Evolutionary conservation across 2,329 filamentous ascomycete genomes (phyloP).

Genomic region (Cadophora luteo-olivacea): DNA sequence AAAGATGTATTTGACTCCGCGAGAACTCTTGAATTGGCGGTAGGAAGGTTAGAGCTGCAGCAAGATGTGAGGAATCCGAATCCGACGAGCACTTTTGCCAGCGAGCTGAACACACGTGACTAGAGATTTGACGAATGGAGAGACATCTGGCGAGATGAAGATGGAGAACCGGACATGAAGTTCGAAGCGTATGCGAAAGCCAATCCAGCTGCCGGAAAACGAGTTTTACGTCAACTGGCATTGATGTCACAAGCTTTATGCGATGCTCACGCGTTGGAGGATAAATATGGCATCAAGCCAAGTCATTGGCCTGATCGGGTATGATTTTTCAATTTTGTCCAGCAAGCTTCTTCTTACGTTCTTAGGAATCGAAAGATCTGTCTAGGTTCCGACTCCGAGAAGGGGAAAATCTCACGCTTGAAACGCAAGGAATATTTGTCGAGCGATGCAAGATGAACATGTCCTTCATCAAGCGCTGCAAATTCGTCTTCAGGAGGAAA

Average conservation of each 20-base stretch:
- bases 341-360: no score
- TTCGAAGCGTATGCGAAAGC: slow-evolving; percentile 38
- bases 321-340: neutral
- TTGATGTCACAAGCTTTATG: slow-evolving; percentile 36
- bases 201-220: slow-evolving; percentile 32
- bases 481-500: slow-evolving; percentile 37
- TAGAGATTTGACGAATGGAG: slow-evolving; percentile 40
- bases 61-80: slow-evolving; percentile 32
- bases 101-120: slow-evolving; percentile 31
- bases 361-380: slow-evolving; percentile 38
- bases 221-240: slow-evolving; percentile 34
- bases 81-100: neutral
- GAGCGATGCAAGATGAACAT: slow-evolving; percentile 38
- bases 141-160: slow-evolving; percentile 38
- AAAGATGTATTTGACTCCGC: slow-evolving; percentile 37
- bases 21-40: slow-evolving; percentile 31
- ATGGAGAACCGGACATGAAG: slow-evolving; percentile 35
- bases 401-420: slow-evolving; percentile 36
- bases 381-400: slow-evolving; percentile 32
- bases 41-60: slow-evolving; percentile 39
- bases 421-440: slow-evolving; percentile 36
- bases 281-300: slow-evolving; percentile 39
- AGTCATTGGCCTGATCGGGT: slow-evolving; percentile 35
- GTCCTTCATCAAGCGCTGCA: slow-evolving; percentile 38
- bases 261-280: slow-evolving; percentile 36